Evolutionary conservation across 2,329 filamentous ascomycete genomes (phyloP).

Genomic region (Nemania diffusa): DNA sequence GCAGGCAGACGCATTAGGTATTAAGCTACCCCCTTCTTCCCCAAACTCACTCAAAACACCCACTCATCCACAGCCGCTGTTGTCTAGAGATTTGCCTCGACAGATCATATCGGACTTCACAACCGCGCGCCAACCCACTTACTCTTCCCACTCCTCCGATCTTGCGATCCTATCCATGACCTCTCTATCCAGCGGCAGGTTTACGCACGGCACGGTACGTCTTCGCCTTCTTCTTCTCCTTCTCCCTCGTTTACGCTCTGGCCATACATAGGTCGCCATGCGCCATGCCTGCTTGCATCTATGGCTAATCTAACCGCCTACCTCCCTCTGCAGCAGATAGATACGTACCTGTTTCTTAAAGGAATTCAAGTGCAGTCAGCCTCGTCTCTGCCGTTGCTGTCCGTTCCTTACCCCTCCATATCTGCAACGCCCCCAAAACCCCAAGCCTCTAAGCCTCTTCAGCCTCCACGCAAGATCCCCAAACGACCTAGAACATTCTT

Average conservation of each 20-base stretch:
- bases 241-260: not conserved
- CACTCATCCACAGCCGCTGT: not conserved
- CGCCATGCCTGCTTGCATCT: constrained; percentile 21
- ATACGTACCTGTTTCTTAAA: not conserved
- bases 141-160: not conserved
- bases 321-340: constrained; percentile 8
- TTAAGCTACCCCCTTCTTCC: not conserved
- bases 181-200: not conserved
- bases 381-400: constrained; percentile 9
- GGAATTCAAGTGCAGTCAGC: constrained; percentile 17
- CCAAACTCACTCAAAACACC: not conserved
- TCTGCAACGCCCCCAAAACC: constrained; percentile 5
- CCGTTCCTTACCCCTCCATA: constrained; percentile 12
- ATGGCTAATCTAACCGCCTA: no score
- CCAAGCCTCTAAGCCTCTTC: not conserved
- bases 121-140: not conserved
- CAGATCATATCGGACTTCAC: not conserved
- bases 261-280: constrained; percentile 4
- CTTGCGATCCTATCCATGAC: not conserved
- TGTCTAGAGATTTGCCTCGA: not conserved
- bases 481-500: constrained; percentile 19
- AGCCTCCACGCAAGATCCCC: constrained; percentile 6
- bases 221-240: not conserved
- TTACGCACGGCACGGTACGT: constrained; percentile 2
- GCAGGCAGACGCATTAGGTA: not conserved